Conservation (phyloP, 805 yeast species). For the Nakazawaea sp. region DNA sequence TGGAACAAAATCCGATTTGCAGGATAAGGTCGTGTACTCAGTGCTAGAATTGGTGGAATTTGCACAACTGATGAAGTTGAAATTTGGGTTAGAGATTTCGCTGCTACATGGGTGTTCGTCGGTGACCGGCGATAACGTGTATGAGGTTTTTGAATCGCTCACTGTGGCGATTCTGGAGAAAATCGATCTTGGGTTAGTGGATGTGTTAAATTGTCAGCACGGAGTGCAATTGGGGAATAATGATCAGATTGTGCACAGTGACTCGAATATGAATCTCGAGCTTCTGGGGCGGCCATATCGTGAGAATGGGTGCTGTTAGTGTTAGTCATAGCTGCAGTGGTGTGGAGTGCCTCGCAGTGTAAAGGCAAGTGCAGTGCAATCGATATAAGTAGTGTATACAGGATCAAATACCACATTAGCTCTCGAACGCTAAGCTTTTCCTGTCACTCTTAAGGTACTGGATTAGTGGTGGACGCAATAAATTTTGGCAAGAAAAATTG, state of each 20-base stretch:
- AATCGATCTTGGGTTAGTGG: conserved; percentile 33
- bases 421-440: no score
- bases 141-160: conserved; percentile 30
- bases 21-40: not conserved
- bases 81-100: conserved; percentile 19
- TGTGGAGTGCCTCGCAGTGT: no score
- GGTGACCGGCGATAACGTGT: conserved; percentile 30
- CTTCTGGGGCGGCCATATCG: not conserved
- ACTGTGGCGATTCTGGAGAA: conserved; percentile 35
- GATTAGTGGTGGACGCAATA: no score
- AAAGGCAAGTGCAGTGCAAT: no score
- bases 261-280: conserved; percentile 3
- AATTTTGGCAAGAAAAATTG: no score
- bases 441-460: no score
- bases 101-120: conserved; percentile 29
- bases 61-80: conserved; percentile 4
- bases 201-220: conserved; percentile 4
- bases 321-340: not conserved
- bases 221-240: conserved; percentile 10
- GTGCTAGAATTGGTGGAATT: conserved; percentile 1
- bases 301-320: not conserved
- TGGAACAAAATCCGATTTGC: conserved; percentile 27
- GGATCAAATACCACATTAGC: no score
- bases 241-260: conserved; percentile 5
- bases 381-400: no score